These are phyloP conservation scores for Amanita exitialis DNA, from an alignment of 768 basidiomycete genomes.

Conservation along the genomic window DNA sequence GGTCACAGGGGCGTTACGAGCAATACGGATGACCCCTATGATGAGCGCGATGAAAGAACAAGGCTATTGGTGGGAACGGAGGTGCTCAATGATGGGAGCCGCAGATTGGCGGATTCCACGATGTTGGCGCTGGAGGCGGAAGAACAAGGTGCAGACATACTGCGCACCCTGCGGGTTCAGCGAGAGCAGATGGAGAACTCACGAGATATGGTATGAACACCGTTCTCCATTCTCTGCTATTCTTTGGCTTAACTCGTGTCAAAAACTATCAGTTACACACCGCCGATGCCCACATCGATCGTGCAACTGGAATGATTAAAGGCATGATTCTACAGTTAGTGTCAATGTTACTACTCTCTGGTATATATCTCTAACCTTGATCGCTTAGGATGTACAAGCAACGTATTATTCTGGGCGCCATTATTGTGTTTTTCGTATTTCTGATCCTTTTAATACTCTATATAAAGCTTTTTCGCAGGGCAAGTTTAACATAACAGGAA, in stretches of 20 bases:
- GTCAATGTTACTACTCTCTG: not conserved
- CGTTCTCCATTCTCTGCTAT: not conserved
- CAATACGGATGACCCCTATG: slow-evolving; percentile 63
- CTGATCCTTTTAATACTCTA: slow-evolving; percentile 69
- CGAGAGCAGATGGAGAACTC: slow-evolving; percentile 88
- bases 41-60: slow-evolving; percentile 51
- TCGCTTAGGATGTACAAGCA: slow-evolving; percentile 81
- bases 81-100: slow-evolving; percentile 61
- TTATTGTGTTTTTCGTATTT: slow-evolving; percentile 68
- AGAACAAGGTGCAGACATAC: slow-evolving; percentile 80
- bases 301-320: slow-evolving; percentile 82
- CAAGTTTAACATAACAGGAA: not conserved
- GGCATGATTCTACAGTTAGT: slow-evolving; percentile 87
- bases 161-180: slow-evolving; percentile 71
- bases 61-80: slow-evolving; percentile 67
- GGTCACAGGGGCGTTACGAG: slow-evolving; percentile 10
- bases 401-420: slow-evolving; percentile 64
- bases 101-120: slow-evolving; percentile 70
- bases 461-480: slow-evolving; percentile 30
- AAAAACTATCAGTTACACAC: slow-evolving; percentile 44
- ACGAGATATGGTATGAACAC: slow-evolving; percentile 58
- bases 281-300: slow-evolving; percentile 78
- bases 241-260: not conserved
- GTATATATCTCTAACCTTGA: not conserved
- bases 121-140: slow-evolving; percentile 90